Evolutionary conservation across 768 basidiomycete genomes (phyloP).

Genomic region (Suillus decipiens): DNA sequence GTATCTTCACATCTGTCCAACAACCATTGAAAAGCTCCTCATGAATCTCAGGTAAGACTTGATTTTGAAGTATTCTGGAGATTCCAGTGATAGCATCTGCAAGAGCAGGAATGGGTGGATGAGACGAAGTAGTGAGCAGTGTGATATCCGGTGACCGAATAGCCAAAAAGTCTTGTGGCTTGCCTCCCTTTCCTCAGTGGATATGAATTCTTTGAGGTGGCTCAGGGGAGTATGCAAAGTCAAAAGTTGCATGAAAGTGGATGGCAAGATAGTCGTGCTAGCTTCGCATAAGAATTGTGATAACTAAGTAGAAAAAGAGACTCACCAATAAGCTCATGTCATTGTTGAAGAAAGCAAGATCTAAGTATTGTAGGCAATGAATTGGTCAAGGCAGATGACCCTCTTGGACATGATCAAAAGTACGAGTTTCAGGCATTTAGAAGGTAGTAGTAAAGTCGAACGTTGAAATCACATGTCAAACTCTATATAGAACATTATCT

Average conservation of each 20-base stretch:
- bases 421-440: neutral
- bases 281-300: neutral
- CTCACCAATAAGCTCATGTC: neutral
- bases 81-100: neutral
- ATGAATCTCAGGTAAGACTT: neutral
- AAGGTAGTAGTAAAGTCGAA: neutral
- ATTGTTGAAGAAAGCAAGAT: neutral
- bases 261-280: neutral
- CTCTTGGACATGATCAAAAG: neutral
- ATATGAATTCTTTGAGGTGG: neutral
- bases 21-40: neutral
- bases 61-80: neutral
- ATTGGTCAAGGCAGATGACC: neutral
- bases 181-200: neutral
- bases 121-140: neutral
- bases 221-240: neutral
- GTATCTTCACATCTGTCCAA: neutral
- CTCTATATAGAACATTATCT: too few relatives aligned
- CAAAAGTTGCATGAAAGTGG: neutral
- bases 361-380: neutral
- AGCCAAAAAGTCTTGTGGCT: neutral
- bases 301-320: neutral
- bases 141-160: neutral
- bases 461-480: too few relatives aligned
- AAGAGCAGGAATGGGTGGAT: neutral